Evolutionary conservation across 345 rosid species (phyloP).

Genomic region (Salix brachista): DNA sequence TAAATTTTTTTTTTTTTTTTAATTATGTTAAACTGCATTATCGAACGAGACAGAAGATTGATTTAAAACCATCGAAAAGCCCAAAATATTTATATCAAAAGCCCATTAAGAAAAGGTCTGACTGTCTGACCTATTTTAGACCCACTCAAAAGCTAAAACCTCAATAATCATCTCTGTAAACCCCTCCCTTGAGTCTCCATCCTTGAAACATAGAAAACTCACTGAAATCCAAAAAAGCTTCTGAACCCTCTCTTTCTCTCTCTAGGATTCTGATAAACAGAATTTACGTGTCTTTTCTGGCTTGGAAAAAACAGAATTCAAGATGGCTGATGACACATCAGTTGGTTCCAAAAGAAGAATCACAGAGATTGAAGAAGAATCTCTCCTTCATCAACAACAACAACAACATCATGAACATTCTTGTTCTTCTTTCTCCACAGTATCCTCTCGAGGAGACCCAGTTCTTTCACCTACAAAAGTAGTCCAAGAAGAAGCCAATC

Average conservation of each 20-base stretch:
- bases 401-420: background rate
- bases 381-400: background rate
- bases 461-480: conserved; percentile 16
- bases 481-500: conserved; percentile 5
- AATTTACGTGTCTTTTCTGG: background rate
- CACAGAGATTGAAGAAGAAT: conserved; percentile 11
- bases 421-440: conserved; percentile 1
- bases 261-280: background rate
- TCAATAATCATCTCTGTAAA: background rate
- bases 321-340: background rate
- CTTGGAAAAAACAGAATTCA: background rate
- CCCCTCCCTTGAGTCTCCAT: background rate
- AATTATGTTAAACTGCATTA: too few species aligned
- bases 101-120: background rate
- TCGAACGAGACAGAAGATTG: too few species aligned
- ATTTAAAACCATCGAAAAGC: too few species aligned
- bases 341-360: conserved; percentile 17
- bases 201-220: background rate
- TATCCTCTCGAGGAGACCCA: conserved; percentile 1
- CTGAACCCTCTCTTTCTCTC: background rate
- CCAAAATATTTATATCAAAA: background rate
- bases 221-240: background rate
- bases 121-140: too few species aligned
- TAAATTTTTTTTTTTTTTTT: too few species aligned
- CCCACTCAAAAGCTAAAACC: too few species aligned